phyloP scores from a whole-genome alignment of 2,329 filamentous ascomycete species.

The Fusarium domesticum region DNA sequence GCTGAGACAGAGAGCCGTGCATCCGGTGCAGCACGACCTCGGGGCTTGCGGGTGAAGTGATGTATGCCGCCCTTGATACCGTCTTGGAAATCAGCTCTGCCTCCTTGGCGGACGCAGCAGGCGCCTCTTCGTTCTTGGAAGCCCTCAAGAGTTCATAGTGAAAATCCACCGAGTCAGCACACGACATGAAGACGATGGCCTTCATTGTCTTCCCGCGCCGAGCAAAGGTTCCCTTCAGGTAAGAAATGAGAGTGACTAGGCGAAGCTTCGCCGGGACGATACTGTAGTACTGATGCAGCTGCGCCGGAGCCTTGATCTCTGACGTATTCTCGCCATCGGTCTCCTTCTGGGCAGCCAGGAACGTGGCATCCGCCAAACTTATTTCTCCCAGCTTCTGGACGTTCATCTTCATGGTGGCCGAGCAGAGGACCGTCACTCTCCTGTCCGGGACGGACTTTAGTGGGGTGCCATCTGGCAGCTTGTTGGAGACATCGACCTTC shows the following conservation, averaged over 20 bases:
- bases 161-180: constrained; percentile 94
- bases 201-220: constrained; percentile 93
- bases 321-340: constrained; percentile 46
- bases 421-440: constrained; percentile 86
- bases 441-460: constrained; percentile 68
- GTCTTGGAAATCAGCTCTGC: constrained; percentile 51
- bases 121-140: constrained; percentile 30
- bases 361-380: constrained; percentile 86
- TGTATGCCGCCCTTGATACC: constrained; percentile 64
- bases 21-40: constrained; percentile 77
- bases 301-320: constrained; percentile 77
- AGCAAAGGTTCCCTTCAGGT: constrained; percentile 83
- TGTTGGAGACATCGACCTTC: constrained; percentile 56
- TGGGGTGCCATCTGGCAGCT: constrained; percentile 55
- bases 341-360: constrained; percentile 68
- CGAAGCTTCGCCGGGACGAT: constrained; percentile 87
- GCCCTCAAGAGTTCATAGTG: constrained; percentile 79
- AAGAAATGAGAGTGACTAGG: constrained; percentile 79
- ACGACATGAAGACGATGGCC: constrained; percentile 93
- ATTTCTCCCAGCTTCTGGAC: constrained; percentile 93
- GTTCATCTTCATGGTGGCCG: constrained; percentile 96
- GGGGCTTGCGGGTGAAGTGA: constrained; percentile 73
- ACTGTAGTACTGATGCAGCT: constrained; percentile 88
- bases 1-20: constrained; percentile 87
- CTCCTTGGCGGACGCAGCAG: constrained; percentile 32